Evolutionary conservation across 164 flowering plant genomes (phyloP), one percentile per base, ranked within the genome.

Genomic region (Chimonanthus salicifolius): DNA sequence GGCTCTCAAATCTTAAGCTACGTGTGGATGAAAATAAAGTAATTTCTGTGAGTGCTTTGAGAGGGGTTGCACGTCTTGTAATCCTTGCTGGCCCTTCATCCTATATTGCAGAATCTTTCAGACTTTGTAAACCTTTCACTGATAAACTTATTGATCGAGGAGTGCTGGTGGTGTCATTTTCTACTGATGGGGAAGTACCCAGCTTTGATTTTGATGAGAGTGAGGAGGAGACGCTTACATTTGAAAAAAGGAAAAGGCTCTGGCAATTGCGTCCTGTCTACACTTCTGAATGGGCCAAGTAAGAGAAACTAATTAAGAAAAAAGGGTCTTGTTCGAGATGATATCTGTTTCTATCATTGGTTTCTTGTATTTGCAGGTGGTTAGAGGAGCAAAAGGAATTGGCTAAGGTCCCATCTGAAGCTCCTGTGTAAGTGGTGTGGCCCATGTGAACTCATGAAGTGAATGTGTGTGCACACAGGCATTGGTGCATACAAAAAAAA

Each of bases 21-120:
- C 87, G 97, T 43, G 84, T 91, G 48, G 84, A 85, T 78, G 82
- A 88, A 73, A 84, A 83, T 71, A 91, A 64, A 79, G 74, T 87
- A 63, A 82, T 95, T 78, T 74, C 90, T 67, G 79, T 93, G 2
- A 85, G 80, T 71, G 74, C 80, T 51, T 81, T 95, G 79, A 83
- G 97, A 79, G 99, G 99, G 64, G 68, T 86, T 78, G 96, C 96
- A 44, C 88, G 98, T 51, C 85, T 93, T 71, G 99, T 95, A 21
- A 84, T 93, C 67, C 82, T 95, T 74, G 87, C 90, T 68, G 98
- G 97, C n/a, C 96, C 98, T 68, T 84, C 83, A 20, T 74, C 88
- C 18, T 93, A 76, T 78, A 85, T 95, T 70, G 69, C 16, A 13
- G 97, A 95, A 75, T 74, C 92, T 10, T 91, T 91, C 75, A 80